Percentiles rank a stretch among this genome's conserved stretches.
phyloP scores from a whole-genome alignment of 2,329 filamentous ascomycete species.

The Biscogniauxia marginata region DNA sequence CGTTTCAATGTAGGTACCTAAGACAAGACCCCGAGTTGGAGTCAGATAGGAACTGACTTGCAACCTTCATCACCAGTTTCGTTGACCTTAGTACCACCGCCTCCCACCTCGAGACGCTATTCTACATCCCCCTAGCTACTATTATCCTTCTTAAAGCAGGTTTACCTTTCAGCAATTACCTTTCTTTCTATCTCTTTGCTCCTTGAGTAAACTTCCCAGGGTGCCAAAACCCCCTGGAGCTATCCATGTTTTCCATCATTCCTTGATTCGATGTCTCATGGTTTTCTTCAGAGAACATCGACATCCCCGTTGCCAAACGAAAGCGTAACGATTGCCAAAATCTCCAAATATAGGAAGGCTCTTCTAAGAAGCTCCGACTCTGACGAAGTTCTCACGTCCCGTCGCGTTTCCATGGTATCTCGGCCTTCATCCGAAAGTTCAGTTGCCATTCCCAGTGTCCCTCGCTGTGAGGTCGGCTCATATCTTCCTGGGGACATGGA shows the following conservation, averaged over 20 bases:
- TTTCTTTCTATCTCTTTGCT: slow-evolving; percentile 5
- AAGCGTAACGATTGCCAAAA: not conserved
- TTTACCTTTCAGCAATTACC: slow-evolving; percentile 8
- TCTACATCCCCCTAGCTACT: slow-evolving; percentile 10
- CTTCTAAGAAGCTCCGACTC: not conserved
- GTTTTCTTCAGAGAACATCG: not conserved
- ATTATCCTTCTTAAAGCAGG: slow-evolving; percentile 3
- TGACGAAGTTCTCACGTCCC: not conserved
- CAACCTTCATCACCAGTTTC: not conserved
- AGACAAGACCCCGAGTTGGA: too few species aligned
- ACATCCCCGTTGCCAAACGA: slow-evolving; percentile 1
- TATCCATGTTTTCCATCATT: not conserved
- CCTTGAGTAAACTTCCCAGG: not conserved
- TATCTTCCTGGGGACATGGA: not conserved
- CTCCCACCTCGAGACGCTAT: slow-evolving; percentile 2
- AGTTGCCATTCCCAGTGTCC: not conserved
- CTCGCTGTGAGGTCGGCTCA: not conserved
- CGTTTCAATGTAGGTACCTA: too few species aligned
- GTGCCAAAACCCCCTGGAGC: not conserved
- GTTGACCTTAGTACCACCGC: not conserved
- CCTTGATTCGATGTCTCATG: not conserved
- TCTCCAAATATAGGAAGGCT: not conserved
- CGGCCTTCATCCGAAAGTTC: not conserved
- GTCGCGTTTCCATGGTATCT: not conserved
- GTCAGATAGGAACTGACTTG: not conserved